Evolutionary conservation across 2,329 filamentous ascomycete genomes (phyloP).

Genomic region (Trichoderma pleuroti): DNA sequence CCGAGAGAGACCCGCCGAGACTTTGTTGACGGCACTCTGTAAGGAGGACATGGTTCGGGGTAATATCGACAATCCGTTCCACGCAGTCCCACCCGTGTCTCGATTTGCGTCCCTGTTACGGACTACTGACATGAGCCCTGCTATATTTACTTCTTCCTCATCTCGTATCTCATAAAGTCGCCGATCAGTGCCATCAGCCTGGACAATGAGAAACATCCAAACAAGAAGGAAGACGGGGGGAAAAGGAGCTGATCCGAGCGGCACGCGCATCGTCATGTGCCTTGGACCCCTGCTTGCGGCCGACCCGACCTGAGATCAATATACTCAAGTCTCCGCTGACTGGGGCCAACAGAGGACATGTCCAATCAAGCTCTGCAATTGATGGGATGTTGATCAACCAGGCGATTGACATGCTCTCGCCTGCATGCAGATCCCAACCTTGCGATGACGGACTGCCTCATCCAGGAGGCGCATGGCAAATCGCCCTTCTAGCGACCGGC

Average conservation of each 20-base stretch:
- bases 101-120: not conserved
- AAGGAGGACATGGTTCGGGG: constrained; percentile 9
- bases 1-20: not conserved
- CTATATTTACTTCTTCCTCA: not conserved
- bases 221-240: not conserved
- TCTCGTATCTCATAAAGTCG: not conserved
- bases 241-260: not conserved
- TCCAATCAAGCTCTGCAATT: not conserved
- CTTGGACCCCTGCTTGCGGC: constrained; percentile 1
- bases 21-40: not conserved
- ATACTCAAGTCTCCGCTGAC: not conserved
- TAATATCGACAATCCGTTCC: constrained; percentile 1
- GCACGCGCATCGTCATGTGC: constrained; percentile 9
- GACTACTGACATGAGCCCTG: not conserved
- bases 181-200: not conserved
- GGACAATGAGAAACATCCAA: not conserved
- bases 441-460: not conserved
- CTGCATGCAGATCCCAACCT: not conserved
- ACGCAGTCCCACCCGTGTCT: not conserved
- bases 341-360: not conserved
- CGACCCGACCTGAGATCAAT: not conserved
- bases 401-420: not conserved
- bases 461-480: not conserved
- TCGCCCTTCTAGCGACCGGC: not conserved
- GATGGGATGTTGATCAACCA: not conserved